Conservation (phyloP, 192 early-diverging fungal species). For the Backusella mclennaniae region DNA sequence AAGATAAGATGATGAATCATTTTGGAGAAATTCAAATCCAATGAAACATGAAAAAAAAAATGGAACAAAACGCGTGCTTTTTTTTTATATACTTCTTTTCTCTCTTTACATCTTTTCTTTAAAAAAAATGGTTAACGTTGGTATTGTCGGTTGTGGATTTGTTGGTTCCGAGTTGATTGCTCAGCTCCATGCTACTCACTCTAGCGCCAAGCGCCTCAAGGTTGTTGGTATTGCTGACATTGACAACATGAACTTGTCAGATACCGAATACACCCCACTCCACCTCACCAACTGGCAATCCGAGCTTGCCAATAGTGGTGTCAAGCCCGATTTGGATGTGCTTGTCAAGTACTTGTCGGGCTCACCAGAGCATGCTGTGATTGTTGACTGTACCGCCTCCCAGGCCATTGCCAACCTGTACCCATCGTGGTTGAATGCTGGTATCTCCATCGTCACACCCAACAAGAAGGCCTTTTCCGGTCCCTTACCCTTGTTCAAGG, state of each 20-base stretch:
- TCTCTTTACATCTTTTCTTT: background rate
- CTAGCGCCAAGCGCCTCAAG: constrained; percentile 47
- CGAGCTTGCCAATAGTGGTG: constrained; percentile 32
- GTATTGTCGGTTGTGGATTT: constrained; percentile 91
- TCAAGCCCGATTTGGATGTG: constrained; percentile 46
- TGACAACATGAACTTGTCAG: constrained; percentile 59
- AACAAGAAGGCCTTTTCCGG: constrained; percentile 98
- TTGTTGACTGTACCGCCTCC: constrained; percentile 93
- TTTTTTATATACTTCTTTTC: background rate
- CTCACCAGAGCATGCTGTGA: constrained; percentile 56
- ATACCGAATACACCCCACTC: constrained; percentile 42
- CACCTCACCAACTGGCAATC: constrained; percentile 53
- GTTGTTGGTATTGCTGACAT: constrained; percentile 84
- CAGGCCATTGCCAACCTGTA: constrained; percentile 78
- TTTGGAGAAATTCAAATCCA: background rate
- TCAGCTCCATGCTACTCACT: constrained; percentile 65
- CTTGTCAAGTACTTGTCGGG: constrained; percentile 58
- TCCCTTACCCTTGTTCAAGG: constrained; percentile 64
- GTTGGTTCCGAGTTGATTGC: constrained; percentile 90
- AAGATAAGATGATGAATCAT: constrained; percentile 7
- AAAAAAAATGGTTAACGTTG: constrained; percentile 68
- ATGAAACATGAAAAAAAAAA: background rate
- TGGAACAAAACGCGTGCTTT: background rate
- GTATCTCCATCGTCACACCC: constrained; percentile 90
- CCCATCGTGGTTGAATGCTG: constrained; percentile 74